A percentile compares a stretch with the other conserved stretches of the same genome.
Conservation (phyloP, 2,329 filamentous ascomycete genomes). For the Fusarium robinianum region DNA sequence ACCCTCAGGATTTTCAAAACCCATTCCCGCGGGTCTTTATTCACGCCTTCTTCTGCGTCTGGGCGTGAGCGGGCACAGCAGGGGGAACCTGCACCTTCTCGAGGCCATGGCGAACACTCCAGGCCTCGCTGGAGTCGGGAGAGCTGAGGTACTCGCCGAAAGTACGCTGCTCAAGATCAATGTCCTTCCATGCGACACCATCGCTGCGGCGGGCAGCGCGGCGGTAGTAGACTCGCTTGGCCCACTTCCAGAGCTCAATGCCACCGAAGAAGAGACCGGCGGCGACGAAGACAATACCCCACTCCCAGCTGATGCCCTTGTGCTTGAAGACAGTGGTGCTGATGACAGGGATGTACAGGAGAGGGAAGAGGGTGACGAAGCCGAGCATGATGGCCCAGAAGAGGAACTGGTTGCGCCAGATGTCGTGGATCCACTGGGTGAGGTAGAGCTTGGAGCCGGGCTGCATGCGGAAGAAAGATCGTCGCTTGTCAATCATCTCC, state of each 20-base stretch:
- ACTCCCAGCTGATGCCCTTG: slow-evolving; percentile 64
- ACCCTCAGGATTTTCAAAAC: slow-evolving; percentile 5
- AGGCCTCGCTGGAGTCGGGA: slow-evolving; percentile 34
- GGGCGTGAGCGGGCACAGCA: slow-evolving; percentile 11
- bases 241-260: slow-evolving; percentile 63
- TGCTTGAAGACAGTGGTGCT: slow-evolving; percentile 65
- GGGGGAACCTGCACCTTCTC: slow-evolving; percentile 30
- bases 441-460: slow-evolving; percentile 63
- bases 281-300: slow-evolving; percentile 62
- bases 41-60: slow-evolving; percentile 29
- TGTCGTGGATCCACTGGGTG: slow-evolving; percentile 68
- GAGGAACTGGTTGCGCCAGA: slow-evolving; percentile 74
- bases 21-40: slow-evolving; percentile 1
- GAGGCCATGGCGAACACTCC: slow-evolving; percentile 34
- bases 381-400: slow-evolving; percentile 64
- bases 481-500: slow-evolving; percentile 75
- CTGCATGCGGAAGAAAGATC: slow-evolving; percentile 76
- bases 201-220: slow-evolving; percentile 28
- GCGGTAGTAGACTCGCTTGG: slow-evolving; percentile 54
- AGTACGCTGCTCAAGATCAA: slow-evolving; percentile 47
- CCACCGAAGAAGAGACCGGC: slow-evolving; percentile 61
- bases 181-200: slow-evolving; percentile 42
- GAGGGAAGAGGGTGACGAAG: slow-evolving; percentile 54
- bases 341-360: slow-evolving; percentile 63
- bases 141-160: slow-evolving; percentile 46